These are phyloP conservation scores for Pycnococcus provasolii DNA, from an alignment of 139 green algal genomes.

Conservation along the genomic window DNA sequence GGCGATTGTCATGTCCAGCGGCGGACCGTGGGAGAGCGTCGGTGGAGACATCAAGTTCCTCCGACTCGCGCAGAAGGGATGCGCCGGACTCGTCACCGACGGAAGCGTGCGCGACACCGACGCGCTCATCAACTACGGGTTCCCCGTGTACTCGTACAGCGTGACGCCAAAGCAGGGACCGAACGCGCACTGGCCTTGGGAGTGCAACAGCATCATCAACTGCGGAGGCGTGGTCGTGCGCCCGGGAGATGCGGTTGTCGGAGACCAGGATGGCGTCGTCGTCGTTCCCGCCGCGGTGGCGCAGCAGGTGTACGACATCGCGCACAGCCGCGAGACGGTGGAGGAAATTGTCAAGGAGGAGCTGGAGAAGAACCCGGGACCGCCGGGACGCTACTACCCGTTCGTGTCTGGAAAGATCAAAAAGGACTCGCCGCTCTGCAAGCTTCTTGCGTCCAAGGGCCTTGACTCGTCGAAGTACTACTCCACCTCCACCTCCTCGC, in stretches of 20 bases:
- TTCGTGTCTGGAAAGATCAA: constrained; percentile 28
- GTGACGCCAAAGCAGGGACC: constrained; percentile 24
- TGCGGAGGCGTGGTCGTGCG: constrained; percentile 22
- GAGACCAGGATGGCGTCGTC: constrained; percentile 23
- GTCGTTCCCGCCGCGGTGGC: constrained; percentile 18
- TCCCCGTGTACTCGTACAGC: constrained; percentile 23
- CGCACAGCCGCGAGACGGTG: constrained; percentile 19
- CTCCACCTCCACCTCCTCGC: neutral
- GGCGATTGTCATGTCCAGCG: constrained; percentile 18
- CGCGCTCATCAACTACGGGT: constrained; percentile 19
- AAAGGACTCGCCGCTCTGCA: constrained; percentile 11
- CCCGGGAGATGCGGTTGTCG: constrained; percentile 23
- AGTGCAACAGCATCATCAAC: constrained; percentile 18
- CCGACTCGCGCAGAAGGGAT: constrained; percentile 13
- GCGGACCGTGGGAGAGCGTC: constrained; percentile 26
- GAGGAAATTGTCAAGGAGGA: constrained; percentile 27
- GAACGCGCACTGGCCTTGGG: constrained; percentile 23
- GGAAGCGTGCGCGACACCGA: constrained; percentile 23
- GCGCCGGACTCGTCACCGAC: constrained; percentile 25
- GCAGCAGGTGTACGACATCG: constrained; percentile 31
- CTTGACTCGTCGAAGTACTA: neutral
- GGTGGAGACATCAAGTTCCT: constrained; percentile 30
- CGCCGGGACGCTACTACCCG: constrained; percentile 22
- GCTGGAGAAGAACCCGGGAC: constrained; percentile 10
- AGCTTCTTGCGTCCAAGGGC: constrained; percentile 21